Evolutionary conservation across 148 eudicot genomes (phyloP).

Genomic region (Silene latifolia): DNA sequence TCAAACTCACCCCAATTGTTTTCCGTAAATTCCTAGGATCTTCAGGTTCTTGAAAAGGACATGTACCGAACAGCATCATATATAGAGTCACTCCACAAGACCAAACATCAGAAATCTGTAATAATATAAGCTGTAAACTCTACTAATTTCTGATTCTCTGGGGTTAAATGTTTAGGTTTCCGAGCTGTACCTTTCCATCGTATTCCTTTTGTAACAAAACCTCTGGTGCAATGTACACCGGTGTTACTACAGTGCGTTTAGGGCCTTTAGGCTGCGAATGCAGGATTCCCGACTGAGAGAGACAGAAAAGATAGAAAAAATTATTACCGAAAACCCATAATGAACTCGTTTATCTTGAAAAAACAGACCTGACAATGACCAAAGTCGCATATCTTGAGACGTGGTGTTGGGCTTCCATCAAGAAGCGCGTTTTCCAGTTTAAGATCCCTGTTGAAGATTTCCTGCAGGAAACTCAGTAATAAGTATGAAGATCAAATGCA

Average conservation of each 20-base stretch:
- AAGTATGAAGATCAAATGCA: not conserved
- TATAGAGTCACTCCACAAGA: constrained; percentile 94
- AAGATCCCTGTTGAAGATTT: constrained; percentile 87
- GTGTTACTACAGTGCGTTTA: constrained; percentile 95
- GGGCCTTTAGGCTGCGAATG: too few relatives aligned
- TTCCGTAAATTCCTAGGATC: constrained; percentile 83
- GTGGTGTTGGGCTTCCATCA: constrained; percentile 86
- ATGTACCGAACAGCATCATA: constrained; percentile 93
- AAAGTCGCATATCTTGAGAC: constrained; percentile 87
- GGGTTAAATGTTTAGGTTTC: too few relatives aligned
- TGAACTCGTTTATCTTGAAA: too few relatives aligned
- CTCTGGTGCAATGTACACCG: constrained; percentile 95
- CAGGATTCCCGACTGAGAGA: constrained; percentile 56
- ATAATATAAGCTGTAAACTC: not conserved
- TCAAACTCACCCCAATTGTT: constrained; percentile 62
- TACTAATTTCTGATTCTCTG: not conserved
- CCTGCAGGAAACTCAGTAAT: constrained; percentile 42
- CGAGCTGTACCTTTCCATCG: constrained; percentile 69
- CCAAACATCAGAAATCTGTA: constrained; percentile 96
- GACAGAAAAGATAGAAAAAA: too few relatives aligned
- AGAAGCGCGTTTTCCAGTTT: constrained; percentile 91
- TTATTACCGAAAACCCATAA: too few relatives aligned
- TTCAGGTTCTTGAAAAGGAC: constrained; percentile 92
- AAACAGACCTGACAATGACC: too few relatives aligned
- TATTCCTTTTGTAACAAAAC: constrained; percentile 82